Conservation (phyloP, 1,284 basidiomycete species). For the Boletus calvinii region DNA sequence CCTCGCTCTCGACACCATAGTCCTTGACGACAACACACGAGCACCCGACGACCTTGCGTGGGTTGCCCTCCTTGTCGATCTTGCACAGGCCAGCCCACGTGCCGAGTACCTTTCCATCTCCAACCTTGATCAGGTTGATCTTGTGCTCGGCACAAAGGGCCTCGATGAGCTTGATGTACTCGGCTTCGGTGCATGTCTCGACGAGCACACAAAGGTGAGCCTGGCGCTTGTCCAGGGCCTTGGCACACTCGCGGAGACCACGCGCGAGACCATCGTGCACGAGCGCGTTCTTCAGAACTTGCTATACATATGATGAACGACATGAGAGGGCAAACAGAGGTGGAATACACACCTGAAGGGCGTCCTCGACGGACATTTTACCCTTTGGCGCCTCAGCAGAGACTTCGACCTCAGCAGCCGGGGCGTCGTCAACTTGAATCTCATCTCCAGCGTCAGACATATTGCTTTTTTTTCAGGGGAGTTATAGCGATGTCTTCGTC, state of each 20-base stretch:
- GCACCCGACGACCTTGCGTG: constrained; percentile 95
- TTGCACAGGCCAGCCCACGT: constrained; percentile 99
- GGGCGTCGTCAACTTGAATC: constrained; percentile 76
- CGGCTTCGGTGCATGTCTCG: constrained; percentile 98
- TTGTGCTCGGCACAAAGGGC: constrained; percentile 99
- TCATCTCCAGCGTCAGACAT: constrained; percentile 99
- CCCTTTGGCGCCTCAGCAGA: constrained; percentile 86
- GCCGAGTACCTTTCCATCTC: constrained; percentile 95
- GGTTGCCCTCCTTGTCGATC: constrained; percentile 99
- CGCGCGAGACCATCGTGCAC: constrained; percentile 98
- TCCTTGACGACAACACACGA: constrained; percentile 98
- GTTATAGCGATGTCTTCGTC: constrained; percentile 76
- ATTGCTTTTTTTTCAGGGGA: constrained; percentile 40
- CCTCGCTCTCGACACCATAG: constrained; percentile 95
- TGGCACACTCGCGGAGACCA: constrained; percentile 96
- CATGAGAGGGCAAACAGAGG: background rate
- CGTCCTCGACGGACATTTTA: constrained; percentile 96
- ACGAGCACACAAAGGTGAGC: constrained; percentile 98
- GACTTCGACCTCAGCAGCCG: constrained; percentile 80
- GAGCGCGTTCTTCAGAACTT: constrained; percentile 94
- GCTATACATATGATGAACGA: constrained; percentile 42
- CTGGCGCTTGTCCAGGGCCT: constrained; percentile 98
- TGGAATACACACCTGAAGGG: constrained; percentile 75
- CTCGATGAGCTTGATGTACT: constrained; percentile 99
- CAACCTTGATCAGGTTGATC: constrained; percentile 99